phyloP scores from a whole-genome alignment of 106 monocot species.

The Vanilla planifolia region DNA sequence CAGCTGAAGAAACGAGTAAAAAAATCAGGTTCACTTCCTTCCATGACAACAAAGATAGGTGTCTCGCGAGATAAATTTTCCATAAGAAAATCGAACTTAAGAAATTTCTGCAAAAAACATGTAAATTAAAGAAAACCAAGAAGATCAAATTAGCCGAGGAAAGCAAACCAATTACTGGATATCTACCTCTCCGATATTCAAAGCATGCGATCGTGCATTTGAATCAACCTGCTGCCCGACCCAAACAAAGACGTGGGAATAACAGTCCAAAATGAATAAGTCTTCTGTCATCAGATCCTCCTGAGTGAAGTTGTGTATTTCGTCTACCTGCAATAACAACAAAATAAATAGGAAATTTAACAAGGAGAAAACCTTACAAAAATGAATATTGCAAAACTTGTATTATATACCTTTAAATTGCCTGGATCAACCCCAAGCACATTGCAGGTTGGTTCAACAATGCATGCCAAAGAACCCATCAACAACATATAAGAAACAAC shows the following conservation, averaged over 20 bases:
- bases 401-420: slow-evolving; percentile 44
- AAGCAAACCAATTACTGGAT: not conserved
- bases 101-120: slow-evolving; percentile 69
- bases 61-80: slow-evolving; percentile 64
- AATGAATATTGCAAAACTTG: not conserved
- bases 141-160: not conserved
- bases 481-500: not conserved
- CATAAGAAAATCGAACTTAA: slow-evolving; percentile 68
- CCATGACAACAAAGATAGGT: slow-evolving; percentile 65
- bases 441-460: slow-evolving; percentile 6
- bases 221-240: slow-evolving; percentile 66
- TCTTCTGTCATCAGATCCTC: slow-evolving; percentile 96
- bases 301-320: slow-evolving; percentile 83
- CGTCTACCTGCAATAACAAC: slow-evolving; percentile 37
- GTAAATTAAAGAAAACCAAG: not conserved
- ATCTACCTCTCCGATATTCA: slow-evolving; percentile 72
- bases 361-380: not conserved
- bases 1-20: slow-evolving; percentile 96
- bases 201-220: slow-evolving; percentile 49
- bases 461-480: slow-evolving; percentile 7
- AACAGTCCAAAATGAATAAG: slow-evolving; percentile 71
- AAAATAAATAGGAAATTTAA: not conserved
- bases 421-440: slow-evolving; percentile 28
- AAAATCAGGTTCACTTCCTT: slow-evolving; percentile 86
- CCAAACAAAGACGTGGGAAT: slow-evolving; percentile 73